These are phyloP conservation scores for Xylaria telfairii DNA, from an alignment of 495 filamentous ascomycete genomes.

Conservation along the genomic window DNA sequence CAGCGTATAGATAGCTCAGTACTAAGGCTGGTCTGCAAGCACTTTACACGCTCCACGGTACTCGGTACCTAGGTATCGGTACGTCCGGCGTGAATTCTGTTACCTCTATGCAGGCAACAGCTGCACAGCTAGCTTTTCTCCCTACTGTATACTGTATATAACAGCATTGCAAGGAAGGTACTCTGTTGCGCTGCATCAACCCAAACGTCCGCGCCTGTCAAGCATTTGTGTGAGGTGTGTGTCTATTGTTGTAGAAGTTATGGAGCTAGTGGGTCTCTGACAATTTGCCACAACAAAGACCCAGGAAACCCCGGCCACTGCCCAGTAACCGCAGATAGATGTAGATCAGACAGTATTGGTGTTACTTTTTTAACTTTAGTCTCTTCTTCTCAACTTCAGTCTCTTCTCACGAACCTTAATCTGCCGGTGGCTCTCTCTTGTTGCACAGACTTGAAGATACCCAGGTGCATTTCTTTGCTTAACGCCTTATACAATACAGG, in stretches of 20 bases:
- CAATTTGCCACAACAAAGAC: constrained; percentile 20
- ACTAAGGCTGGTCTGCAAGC: not conserved
- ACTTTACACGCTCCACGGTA: constrained; percentile 11
- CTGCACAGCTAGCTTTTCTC: too few relatives aligned
- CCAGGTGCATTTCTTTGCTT: too few relatives aligned
- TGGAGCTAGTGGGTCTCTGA: too few relatives aligned
- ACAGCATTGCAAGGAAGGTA: not conserved
- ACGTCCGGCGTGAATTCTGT: not conserved
- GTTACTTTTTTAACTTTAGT: too few relatives aligned
- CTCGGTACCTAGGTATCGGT: not conserved
- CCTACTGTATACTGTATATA: not conserved
- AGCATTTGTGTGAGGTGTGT: too few relatives aligned
- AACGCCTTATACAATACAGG: too few relatives aligned
- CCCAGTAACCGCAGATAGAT: not conserved
- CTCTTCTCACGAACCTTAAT: not conserved
- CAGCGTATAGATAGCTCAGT: not conserved
- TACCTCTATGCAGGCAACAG: not conserved
- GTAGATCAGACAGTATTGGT: not conserved
- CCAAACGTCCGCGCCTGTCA: not conserved
- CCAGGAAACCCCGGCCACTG: too few relatives aligned
- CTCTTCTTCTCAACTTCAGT: not conserved
- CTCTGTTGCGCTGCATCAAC: not conserved
- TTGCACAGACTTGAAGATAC: not conserved
- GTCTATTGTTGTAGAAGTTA: too few relatives aligned
- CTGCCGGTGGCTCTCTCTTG: not conserved